A percentile compares a stretch with the other conserved stretches of the same genome.
phyloP scores from a whole-genome alignment of 768 basidiomycete species.

The Tricholoma furcatifolium region DNA sequence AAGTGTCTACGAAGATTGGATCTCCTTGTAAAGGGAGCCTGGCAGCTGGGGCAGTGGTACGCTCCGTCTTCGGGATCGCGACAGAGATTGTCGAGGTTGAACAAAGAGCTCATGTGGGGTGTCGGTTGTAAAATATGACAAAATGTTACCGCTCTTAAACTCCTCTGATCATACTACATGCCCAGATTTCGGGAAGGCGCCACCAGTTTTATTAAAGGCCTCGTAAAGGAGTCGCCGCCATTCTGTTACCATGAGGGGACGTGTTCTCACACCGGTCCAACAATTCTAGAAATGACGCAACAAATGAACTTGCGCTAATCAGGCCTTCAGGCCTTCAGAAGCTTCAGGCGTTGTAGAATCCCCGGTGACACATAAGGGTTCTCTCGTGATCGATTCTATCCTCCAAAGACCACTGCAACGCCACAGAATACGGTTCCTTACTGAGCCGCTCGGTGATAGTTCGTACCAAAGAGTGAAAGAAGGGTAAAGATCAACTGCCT shows the following conservation, averaged over 20 bases:
- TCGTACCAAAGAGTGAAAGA: not conserved
- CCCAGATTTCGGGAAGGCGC: not conserved
- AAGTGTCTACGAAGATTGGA: conserved; percentile 35
- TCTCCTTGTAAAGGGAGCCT: conserved; percentile 34
- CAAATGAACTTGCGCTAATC: not conserved
- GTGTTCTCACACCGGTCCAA: not conserved
- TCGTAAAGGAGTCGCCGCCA: not conserved
- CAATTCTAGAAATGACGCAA: conserved; percentile 7
- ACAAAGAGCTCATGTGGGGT: conserved; percentile 4
- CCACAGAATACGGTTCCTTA: not conserved
- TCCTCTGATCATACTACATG: not conserved
- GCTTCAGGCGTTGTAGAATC: conserved; percentile 1
- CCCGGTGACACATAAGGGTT: not conserved
- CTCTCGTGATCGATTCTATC: not conserved
- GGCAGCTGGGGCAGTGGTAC: conserved; percentile 35
- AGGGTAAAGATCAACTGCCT: not conserved
- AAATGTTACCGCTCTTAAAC: not conserved
- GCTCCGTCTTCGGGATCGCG: conserved; percentile 32
- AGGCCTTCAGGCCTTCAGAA: too few species aligned
- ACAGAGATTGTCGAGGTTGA: conserved; percentile 29
- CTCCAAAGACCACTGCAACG: conserved; percentile 1
- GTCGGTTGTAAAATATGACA: not conserved
- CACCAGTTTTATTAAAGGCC: not conserved
- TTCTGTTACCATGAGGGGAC: conserved; percentile 2
- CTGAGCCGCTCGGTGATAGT: not conserved